Evolutionary conservation across 768 basidiomycete genomes (phyloP).

Genomic region (Hemileccinum rubropunctum): DNA sequence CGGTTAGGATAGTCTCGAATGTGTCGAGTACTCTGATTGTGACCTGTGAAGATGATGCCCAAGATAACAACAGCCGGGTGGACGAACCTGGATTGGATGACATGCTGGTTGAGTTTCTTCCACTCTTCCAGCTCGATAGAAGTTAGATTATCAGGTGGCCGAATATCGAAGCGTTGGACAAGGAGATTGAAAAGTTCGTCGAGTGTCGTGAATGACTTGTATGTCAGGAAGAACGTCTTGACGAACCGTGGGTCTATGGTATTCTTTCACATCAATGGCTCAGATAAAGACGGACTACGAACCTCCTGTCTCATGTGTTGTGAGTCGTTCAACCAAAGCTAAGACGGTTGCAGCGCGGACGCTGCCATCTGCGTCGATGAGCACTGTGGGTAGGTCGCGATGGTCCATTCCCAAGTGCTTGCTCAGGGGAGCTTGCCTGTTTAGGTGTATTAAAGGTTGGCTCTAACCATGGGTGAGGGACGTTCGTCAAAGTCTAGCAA

Average conservation of each 20-base stretch:
- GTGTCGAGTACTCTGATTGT: constrained; percentile 75
- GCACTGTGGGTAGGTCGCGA: too few relatives aligned
- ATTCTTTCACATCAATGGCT: too few relatives aligned
- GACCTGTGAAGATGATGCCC: constrained; percentile 2
- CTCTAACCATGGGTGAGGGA: constrained; percentile 20
- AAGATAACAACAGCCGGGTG: too few relatives aligned
- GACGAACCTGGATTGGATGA: too few relatives aligned
- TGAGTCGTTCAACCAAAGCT: constrained; percentile 88
- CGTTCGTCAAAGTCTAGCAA: constrained; percentile 23
- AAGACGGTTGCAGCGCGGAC: constrained; percentile 83
- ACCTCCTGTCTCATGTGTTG: constrained; percentile 88
- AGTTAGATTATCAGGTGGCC: too few relatives aligned
- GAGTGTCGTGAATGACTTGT: constrained; percentile 61
- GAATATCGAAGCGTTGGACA: too few relatives aligned
- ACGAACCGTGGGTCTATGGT: constrained; percentile 35
- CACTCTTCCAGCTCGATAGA: too few relatives aligned
- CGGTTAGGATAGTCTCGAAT: constrained; percentile 83
- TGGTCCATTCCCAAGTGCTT: too few relatives aligned
- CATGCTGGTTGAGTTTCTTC: too few relatives aligned
- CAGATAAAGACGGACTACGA: constrained; percentile 33
- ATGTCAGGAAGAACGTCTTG: constrained; percentile 66
- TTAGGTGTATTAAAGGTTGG: not conserved
- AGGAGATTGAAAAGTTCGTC: constrained; percentile 55
- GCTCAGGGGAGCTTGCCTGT: not conserved
- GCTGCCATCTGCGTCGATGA: too few relatives aligned